Percentiles rank a stretch among this genome's conserved stretches.
phyloP scores from a whole-genome alignment of 1,139 yeast genomes.

The Hanseniaspora gamundiae region DNA sequence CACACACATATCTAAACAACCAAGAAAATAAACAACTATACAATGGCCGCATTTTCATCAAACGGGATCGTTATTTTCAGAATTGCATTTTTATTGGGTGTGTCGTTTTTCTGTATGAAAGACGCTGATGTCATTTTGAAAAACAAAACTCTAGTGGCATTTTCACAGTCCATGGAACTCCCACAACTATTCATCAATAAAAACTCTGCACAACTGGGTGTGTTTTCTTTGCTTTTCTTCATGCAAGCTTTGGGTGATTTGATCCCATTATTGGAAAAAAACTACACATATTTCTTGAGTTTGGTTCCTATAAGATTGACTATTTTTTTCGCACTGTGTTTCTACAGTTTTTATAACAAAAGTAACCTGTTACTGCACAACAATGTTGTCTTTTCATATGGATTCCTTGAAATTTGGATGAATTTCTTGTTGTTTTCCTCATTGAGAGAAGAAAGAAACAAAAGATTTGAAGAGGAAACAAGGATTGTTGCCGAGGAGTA shows the following conservation, averaged over 20 bases:
- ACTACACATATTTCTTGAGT: constrained; percentile 46
- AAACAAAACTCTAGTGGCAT: constrained; percentile 39
- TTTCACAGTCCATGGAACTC: constrained; percentile 27
- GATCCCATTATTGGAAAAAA: constrained; percentile 46
- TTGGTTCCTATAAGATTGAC: constrained; percentile 57
- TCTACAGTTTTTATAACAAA: constrained; percentile 24
- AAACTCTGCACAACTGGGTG: constrained; percentile 40
- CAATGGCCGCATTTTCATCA: constrained; percentile 50
- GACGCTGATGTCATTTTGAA: constrained; percentile 32
- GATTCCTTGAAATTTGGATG: constrained; percentile 63
- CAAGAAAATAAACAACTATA: constrained; percentile 1
- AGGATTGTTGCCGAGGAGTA: constrained; percentile 4
- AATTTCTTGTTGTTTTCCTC: constrained; percentile 52
- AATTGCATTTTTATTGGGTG: constrained; percentile 32
- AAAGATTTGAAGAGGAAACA: constrained; percentile 20
- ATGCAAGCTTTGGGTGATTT: constrained; percentile 40
- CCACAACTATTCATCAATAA: constrained; percentile 30
- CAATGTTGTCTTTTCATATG: constrained; percentile 47
- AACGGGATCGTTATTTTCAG: constrained; percentile 38
- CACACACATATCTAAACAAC: too few relatives aligned
- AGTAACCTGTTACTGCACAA: constrained; percentile 40
- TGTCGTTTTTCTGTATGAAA: constrained; percentile 33
- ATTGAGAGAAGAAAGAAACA: constrained; percentile 45
- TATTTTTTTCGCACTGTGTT: constrained; percentile 41
- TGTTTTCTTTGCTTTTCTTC: constrained; percentile 35